Percentiles rank a stretch among this genome's conserved stretches.
phyloP scores from a whole-genome alignment of 345 rosid genomes.

The Mercurialis annua region DNA sequence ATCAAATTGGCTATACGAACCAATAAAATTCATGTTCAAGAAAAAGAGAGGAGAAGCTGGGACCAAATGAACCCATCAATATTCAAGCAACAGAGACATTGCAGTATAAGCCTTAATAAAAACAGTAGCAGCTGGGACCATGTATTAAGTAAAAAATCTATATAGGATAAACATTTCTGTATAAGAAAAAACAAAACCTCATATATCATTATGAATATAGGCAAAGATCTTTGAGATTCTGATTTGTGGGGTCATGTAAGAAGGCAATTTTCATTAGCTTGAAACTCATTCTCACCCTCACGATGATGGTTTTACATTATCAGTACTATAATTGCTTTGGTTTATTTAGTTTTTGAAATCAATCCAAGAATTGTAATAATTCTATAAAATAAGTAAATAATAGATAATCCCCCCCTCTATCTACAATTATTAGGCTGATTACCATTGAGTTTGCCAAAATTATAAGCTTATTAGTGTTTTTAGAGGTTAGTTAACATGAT shows the following conservation, averaged over 20 bases:
- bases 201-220: slow-evolving; percentile 18
- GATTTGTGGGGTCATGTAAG: slow-evolving; percentile 32
- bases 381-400: too few species aligned
- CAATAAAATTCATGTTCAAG: neutral
- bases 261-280: slow-evolving; percentile 11
- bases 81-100: neutral
- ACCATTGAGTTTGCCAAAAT: too few species aligned
- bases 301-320: neutral
- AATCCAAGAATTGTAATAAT: too few species aligned
- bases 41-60: too few species aligned
- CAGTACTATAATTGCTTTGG: too few species aligned
- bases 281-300: neutral
- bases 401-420: too few species aligned
- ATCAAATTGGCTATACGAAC: neutral
- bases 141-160: neutral
- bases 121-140: slow-evolving; percentile 26
- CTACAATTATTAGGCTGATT: too few species aligned
- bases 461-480: too few species aligned
- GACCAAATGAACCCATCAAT: neutral
- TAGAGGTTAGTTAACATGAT: neutral
- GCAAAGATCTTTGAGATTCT: slow-evolving; percentile 39
- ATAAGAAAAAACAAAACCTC: slow-evolving; percentile 20
- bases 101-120: neutral
- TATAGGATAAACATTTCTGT: slow-evolving; percentile 9
- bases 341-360: too few species aligned